Evolutionary conservation across 2,329 filamentous ascomycete species (phyloP).

Genomic region (Hysterium pulicare): DNA sequence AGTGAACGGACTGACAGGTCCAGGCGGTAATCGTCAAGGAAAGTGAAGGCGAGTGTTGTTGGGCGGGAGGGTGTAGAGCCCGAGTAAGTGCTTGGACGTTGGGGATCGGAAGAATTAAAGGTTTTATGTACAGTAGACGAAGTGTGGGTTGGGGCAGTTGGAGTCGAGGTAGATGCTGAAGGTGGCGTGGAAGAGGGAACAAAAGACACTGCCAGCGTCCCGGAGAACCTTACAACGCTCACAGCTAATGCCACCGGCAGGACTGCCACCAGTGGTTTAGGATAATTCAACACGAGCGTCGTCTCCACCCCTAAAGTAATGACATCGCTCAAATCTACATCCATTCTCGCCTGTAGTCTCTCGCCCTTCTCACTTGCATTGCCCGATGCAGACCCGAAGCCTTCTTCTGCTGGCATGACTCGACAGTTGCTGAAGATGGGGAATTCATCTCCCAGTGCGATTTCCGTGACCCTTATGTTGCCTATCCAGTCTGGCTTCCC

Average conservation of each 20-base stretch:
- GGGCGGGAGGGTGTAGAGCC: constrained; percentile 44
- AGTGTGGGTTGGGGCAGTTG: constrained; percentile 8
- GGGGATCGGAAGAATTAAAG: constrained; percentile 27
- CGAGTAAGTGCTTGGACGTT: constrained; percentile 7
- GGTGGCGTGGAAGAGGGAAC: constrained; percentile 60
- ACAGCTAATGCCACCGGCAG: constrained; percentile 89
- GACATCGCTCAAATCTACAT: constrained; percentile 94
- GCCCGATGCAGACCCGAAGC: constrained; percentile 44
- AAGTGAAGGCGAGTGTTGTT: constrained; percentile 92
- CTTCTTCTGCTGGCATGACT: constrained; percentile 86
- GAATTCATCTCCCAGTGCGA: constrained; percentile 93
- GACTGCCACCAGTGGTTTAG: constrained; percentile 81
- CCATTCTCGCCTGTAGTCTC: constrained; percentile 88
- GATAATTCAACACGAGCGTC: constrained; percentile 90
- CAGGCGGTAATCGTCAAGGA: constrained; percentile 81
- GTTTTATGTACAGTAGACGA: constrained; percentile 42
- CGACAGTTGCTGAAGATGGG: constrained; percentile 98
- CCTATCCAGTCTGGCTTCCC: constrained; percentile 88
- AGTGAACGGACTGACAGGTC: constrained; percentile 79
- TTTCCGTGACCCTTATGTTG: constrained; percentile 88
- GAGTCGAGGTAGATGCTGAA: constrained; percentile 31
- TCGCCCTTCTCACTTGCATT: constrained; percentile 58
- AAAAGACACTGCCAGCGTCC: constrained; percentile 89
- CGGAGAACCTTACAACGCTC: constrained; percentile 89
- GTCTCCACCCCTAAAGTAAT: constrained; percentile 94